A percentile compares a stretch with the other conserved stretches of the same genome.
Conservation (phyloP, 805 yeast species). For the Lachancea mirantina region DNA sequence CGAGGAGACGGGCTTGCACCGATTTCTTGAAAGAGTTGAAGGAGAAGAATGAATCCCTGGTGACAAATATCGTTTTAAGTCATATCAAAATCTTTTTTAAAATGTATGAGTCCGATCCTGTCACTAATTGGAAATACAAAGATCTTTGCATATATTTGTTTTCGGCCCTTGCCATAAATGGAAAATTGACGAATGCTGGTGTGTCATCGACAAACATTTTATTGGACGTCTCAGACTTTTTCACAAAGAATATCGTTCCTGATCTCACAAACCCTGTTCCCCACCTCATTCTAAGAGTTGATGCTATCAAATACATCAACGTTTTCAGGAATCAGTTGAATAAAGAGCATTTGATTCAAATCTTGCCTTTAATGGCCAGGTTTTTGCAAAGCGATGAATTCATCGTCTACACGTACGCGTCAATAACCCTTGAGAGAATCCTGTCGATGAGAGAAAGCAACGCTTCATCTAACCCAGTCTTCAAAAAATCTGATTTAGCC, state of each 20-base stretch:
- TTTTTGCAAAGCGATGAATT: constrained; percentile 62
- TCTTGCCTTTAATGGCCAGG: constrained; percentile 69
- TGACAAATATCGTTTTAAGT: constrained; percentile 65
- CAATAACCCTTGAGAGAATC: constrained; percentile 86
- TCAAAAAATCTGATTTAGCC: constrained; percentile 65
- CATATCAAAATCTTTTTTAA: constrained; percentile 63
- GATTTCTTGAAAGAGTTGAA: constrained; percentile 85
- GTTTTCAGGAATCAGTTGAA: constrained; percentile 89
- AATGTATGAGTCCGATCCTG: constrained; percentile 38
- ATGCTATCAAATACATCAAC: constrained; percentile 86
- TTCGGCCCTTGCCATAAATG: constrained; percentile 86
- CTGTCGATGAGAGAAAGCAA: constrained; percentile 59
- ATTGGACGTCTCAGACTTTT: constrained; percentile 82
- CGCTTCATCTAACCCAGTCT: constrained; percentile 49
- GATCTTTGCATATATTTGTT: constrained; percentile 83
- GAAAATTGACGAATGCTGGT: constrained; percentile 78
- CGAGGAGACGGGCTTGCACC: constrained; percentile 88
- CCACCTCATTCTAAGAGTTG: constrained; percentile 79
- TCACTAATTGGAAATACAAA: constrained; percentile 70
- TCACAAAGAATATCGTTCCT: constrained; percentile 70
- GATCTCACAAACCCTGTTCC: constrained; percentile 57
- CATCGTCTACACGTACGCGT: constrained; percentile 88
- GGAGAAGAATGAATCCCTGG: constrained; percentile 62
- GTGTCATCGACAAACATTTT: constrained; percentile 78
- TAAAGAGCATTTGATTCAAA: constrained; percentile 69